Evolutionary conservation across 257 asterid genomes (phyloP), one percentile per base, ranked within the genome.

Genomic region (Marsdenia floribunda): DNA sequence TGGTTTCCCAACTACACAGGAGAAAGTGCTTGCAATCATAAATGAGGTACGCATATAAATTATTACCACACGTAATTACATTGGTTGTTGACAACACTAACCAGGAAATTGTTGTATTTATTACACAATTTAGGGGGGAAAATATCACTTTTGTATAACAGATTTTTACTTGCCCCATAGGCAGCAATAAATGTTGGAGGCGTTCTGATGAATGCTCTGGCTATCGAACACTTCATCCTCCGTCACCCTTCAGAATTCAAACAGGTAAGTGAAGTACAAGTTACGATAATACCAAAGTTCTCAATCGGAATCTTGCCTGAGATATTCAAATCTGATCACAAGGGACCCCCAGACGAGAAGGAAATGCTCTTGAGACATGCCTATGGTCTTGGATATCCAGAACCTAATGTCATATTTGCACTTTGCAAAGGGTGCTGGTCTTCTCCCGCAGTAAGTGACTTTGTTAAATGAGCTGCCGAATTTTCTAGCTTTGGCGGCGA

Each of bases 381-480:
- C 37, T 89, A 88, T 77, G 96, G 99, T 18, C 92, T 94, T 42
- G 91, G 87, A 75, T 94, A 94, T 72, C 99, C 99, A 65, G 97
- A 94, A 85, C 99, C 98, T 19, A 94, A 87, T 74, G 87, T 92
- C 80, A 87, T 88, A 12, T 94, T 94, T 79, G 94, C 96, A 58
- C 95, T 92, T 67, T 94, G 99, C 84, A 84, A 89, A 76, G 97
- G 99, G 88, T 87, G 84, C 78, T 94, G 97, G 97, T 92, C 97
- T 74, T 94, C 97, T 59, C 98, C 99, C 68, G 97, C 98, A 5
- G 98, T 94, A 86, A 89, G 97, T 82, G 57, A n/a, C 55, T 42
- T 15, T 7, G 49, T 26, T 19, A 47, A 18, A 35, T 61, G 33
- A 74, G 63, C 63, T 2, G 22, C 37, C 14, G 49, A 16, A 40